These are phyloP conservation scores for Pseudozyma sp. DNA, from an alignment of 1,284 basidiomycete species.

Conservation along the genomic window DNA sequence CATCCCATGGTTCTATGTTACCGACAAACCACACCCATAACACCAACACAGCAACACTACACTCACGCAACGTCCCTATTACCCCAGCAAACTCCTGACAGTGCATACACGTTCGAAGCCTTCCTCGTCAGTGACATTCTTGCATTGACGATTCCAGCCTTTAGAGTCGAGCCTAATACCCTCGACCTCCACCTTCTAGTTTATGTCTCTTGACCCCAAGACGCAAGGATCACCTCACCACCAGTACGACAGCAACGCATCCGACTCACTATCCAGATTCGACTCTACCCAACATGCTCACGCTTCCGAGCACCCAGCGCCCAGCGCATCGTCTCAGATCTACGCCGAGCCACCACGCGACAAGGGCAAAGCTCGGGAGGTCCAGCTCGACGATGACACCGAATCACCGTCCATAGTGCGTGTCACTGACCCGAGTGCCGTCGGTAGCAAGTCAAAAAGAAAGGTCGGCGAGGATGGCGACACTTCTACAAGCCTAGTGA, in stretches of 20 bases:
- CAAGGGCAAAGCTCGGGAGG: conserved; percentile 24
- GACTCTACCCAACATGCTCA: conserved; percentile 20
- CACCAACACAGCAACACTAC: not conserved
- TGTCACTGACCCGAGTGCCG: conserved; percentile 20
- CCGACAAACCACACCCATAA: not conserved
- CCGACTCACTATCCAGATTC: not conserved
- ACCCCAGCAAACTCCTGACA: no score
- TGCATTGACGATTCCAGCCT: conserved; percentile 16
- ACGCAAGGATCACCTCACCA: conserved; percentile 11
- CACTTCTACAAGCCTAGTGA: conserved; percentile 59
- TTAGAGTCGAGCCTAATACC: conserved; percentile 20
- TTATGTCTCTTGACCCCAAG: conserved; percentile 43
- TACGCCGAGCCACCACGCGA: conserved; percentile 8
- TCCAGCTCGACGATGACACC: not conserved
- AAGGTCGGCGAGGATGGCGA: not conserved
- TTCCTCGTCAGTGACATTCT: conserved; percentile 15
- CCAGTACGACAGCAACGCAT: conserved; percentile 1
- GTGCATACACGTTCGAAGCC: no score
- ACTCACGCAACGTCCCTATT: not conserved
- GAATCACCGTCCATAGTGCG: conserved; percentile 34
- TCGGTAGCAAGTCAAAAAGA: not conserved
- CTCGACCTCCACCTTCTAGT: conserved; percentile 28
- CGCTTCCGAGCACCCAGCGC: not conserved
- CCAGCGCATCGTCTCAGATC: conserved; percentile 3
- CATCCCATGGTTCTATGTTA: not conserved